A percentile compares a stretch with the other conserved stretches of the same genome.
These are phyloP conservation scores for Coemansia sp. DNA, from an alignment of 192 early-diverging fungal genomes.

Conservation along the genomic window DNA sequence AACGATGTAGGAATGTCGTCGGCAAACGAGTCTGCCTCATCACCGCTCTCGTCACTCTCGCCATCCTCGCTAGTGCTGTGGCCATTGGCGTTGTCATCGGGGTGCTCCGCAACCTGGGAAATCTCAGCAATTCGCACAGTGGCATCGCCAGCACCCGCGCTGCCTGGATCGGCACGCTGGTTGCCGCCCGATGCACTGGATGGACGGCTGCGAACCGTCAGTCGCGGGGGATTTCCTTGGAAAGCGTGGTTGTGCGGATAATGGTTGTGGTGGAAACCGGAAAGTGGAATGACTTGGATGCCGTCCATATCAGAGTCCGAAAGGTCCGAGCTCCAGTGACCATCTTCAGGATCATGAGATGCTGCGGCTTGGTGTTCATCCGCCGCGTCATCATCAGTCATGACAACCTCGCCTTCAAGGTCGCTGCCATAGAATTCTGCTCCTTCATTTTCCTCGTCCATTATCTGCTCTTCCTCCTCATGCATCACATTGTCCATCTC, in stretches of 20 bases:
- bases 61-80: slow-evolving; percentile 17
- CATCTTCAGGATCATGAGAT: slow-evolving; percentile 23
- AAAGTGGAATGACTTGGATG: slow-evolving; percentile 20
- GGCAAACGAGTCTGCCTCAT: slow-evolving; percentile 37
- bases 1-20: slow-evolving; percentile 29
- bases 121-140: neutral
- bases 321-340: slow-evolving; percentile 35
- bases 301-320: slow-evolving; percentile 26
- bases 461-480: slow-evolving; percentile 55
- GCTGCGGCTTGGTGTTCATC: slow-evolving; percentile 9
- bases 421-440: slow-evolving; percentile 62
- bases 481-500: slow-evolving; percentile 12
- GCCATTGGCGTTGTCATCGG: slow-evolving; percentile 9
- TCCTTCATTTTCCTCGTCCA: slow-evolving; percentile 59
- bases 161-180: neutral
- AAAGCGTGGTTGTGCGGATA: slow-evolving; percentile 16
- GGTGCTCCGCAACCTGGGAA: slow-evolving; percentile 14
- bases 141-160: neutral
- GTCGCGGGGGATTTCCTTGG: neutral
- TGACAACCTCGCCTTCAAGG: slow-evolving; percentile 56
- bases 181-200: slow-evolving; percentile 16
- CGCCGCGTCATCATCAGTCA: slow-evolving; percentile 48
- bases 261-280: slow-evolving; percentile 17
- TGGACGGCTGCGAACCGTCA: slow-evolving; percentile 17
- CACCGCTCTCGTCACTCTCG: slow-evolving; percentile 26